Percentiles rank a stretch among this genome's conserved stretches.
Evolutionary conservation across 306 rosid species (phyloP).

Genomic region (Malus orientalis): DNA sequence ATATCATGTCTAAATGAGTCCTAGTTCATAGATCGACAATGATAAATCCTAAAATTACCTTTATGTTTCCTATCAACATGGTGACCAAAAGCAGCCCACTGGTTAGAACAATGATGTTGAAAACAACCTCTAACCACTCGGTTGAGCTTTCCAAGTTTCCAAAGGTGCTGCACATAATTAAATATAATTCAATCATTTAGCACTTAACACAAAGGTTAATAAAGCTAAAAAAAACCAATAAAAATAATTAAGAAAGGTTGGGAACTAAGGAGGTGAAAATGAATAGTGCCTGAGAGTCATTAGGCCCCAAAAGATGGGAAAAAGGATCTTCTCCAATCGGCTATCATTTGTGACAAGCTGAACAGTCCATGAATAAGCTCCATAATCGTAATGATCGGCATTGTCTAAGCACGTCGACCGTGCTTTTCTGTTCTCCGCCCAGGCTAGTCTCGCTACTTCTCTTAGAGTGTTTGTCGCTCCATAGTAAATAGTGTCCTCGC

Average conservation of each 20-base stretch:
- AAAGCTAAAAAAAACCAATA: neutral
- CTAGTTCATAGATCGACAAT: neutral
- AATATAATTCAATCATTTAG: neutral
- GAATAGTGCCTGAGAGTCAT: constrained; percentile 76
- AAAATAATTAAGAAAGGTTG: neutral
- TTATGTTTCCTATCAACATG: constrained; percentile 91
- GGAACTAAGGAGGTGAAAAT: neutral
- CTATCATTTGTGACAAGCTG: constrained; percentile 71
- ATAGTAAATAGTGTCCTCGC: constrained; percentile 57
- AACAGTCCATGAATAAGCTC: constrained; percentile 77
- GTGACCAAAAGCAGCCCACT: constrained; percentile 89
- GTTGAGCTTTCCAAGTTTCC: constrained; percentile 91
- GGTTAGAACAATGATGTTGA: constrained; percentile 78
- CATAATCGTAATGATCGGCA: constrained; percentile 57
- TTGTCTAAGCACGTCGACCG: constrained; percentile 58
- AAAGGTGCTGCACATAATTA: constrained; percentile 52
- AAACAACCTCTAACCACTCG: constrained; percentile 78
- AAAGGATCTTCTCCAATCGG: constrained; percentile 74
- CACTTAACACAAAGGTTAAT: neutral
- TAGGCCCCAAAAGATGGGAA: constrained; percentile 90
- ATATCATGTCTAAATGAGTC: neutral
- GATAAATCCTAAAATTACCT: constrained; percentile 34
- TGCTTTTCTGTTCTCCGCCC: constrained; percentile 60
- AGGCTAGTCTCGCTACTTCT: constrained; percentile 42
- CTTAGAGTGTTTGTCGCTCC: constrained; percentile 35